Evolutionary conservation across 2,329 filamentous ascomycete species (phyloP).

Genomic region (Macrophomina pseudophaseolina): DNA sequence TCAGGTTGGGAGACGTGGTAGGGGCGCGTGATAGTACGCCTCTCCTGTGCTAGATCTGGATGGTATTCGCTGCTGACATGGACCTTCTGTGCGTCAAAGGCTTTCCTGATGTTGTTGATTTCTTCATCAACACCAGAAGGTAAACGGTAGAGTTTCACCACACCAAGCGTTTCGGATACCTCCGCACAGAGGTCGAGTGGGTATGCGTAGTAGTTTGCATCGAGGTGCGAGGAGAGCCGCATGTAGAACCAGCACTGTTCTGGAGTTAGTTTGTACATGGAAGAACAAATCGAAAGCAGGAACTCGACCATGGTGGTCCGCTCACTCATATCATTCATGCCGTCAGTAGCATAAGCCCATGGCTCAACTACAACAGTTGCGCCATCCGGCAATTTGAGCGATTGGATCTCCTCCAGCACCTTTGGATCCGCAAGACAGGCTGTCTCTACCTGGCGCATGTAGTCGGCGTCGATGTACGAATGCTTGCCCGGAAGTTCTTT

Average conservation of each 20-base stretch:
- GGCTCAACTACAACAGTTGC: conserved; percentile 57
- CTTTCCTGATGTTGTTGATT: conserved; percentile 42
- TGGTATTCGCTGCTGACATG: conserved; percentile 42
- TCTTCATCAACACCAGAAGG: conserved; percentile 49
- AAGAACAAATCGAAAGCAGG: no score
- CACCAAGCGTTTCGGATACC: conserved; percentile 55
- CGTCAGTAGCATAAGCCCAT: conserved; percentile 63
- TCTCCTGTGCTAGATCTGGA: conserved; percentile 30
- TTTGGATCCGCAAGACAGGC: conserved; percentile 52
- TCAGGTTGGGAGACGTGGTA: conserved; percentile 35
- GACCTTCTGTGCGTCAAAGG: conserved; percentile 51
- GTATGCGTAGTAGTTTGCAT: conserved; percentile 64
- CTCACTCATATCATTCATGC: conserved; percentile 56
- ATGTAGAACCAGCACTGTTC: conserved; percentile 47
- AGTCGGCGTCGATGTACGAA: conserved; percentile 54
- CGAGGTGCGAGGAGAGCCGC: conserved; percentile 46
- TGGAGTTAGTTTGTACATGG: not conserved
- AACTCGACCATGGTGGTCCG: conserved; percentile 55
- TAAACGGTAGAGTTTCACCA: conserved; percentile 58
- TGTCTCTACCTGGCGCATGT: conserved; percentile 56
- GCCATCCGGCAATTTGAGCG: conserved; percentile 52
- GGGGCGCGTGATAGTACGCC: conserved; percentile 27
- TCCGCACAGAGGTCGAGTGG: conserved; percentile 61
- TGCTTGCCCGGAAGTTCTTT: conserved; percentile 50
- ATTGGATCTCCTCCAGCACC: conserved; percentile 52